Base-by-base conservation (phyloP, 345 rosid species). In the Pelargonium nanum region DNA sequence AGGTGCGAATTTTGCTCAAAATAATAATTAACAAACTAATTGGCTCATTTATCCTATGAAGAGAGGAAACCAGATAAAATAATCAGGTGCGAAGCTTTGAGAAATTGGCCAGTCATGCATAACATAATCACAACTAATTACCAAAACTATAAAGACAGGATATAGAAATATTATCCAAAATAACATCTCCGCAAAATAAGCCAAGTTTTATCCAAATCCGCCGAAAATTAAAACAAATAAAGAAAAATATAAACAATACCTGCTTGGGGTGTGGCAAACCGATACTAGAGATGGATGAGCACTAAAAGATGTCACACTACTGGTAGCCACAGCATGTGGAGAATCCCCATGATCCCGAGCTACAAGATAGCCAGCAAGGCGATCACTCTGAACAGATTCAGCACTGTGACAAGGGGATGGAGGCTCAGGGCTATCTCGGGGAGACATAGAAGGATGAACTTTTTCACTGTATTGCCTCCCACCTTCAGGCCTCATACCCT, bases 381-480 rank as follows among this genome's bases (percentile, higher is more conserved):
- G 68, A 70, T 81, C 80, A 62, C 63, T 75, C 63, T 62, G 77
- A 24, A 66, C 21, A 0, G 71, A 75, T 57, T 63, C 75, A 26
- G 63, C 61, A 56, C 69, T 63, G 57, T 65, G 77, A 53, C 72
- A 70, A 25, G 81, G 89, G 6, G 85, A 82, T 8, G 78, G 82
- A 13, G 82, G 80, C 65, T 89, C 94, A 1, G 90, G 89, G 76
- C 86, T 83, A 55, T 80, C 86, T 20, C 78, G 70, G 15, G 81
- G 80, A 67, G 81, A 75, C 19, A 63, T 66, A 6, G 75, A 68
- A 61, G 99, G 96, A 73, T 90, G 87, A 52, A 90, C 88, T 65
- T 89, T 93, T 71, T 94, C 87, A 70, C 77, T 71, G 68, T 44
- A 71, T 68, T 77, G 81, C 70, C 71, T 80, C 64, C 73, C 78